Evolutionary conservation across 2,329 filamentous ascomycete genomes (phyloP).

Genomic region (Coleophoma eucalyptorum): DNA sequence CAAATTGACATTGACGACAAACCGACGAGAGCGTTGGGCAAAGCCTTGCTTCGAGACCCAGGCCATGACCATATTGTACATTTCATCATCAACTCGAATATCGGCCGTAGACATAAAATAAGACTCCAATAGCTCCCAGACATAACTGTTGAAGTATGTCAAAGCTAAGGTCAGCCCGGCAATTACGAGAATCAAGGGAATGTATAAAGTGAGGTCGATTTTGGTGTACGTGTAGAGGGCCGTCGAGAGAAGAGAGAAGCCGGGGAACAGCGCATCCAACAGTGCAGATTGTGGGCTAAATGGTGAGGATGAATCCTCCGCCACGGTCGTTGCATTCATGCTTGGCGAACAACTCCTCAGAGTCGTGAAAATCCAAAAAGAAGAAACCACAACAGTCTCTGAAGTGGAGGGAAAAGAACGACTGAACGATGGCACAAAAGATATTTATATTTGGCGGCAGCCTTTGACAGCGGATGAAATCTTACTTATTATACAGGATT

Average conservation of each 20-base stretch:
- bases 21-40: constrained; percentile 52
- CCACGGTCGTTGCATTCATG: not conserved
- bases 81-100: constrained; percentile 66
- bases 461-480: too few relatives aligned
- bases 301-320: not conserved
- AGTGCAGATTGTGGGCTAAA: constrained; percentile 28
- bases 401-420: too few relatives aligned
- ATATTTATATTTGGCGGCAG: too few relatives aligned
- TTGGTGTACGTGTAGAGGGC: constrained; percentile 52
- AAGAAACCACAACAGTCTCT: too few relatives aligned
- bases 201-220: constrained; percentile 59
- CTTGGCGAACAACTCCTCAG: too few relatives aligned
- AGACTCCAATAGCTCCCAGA: constrained; percentile 43
- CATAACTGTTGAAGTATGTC: constrained; percentile 46
- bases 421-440: too few relatives aligned
- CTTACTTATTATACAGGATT: too few relatives aligned
- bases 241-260: constrained; percentile 55
- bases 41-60: constrained; percentile 65
- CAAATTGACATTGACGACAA: constrained; percentile 61
- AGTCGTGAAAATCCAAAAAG: too few relatives aligned
- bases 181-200: constrained; percentile 50
- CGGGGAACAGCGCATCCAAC: constrained; percentile 62
- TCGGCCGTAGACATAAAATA: constrained; percentile 64
- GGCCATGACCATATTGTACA: constrained; percentile 68
- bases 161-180: constrained; percentile 46